A percentile compares a stretch with the other conserved stretches of the same genome.
phyloP scores from a whole-genome alignment of 305 asterid genomes.

The Salvia sclarea region DNA sequence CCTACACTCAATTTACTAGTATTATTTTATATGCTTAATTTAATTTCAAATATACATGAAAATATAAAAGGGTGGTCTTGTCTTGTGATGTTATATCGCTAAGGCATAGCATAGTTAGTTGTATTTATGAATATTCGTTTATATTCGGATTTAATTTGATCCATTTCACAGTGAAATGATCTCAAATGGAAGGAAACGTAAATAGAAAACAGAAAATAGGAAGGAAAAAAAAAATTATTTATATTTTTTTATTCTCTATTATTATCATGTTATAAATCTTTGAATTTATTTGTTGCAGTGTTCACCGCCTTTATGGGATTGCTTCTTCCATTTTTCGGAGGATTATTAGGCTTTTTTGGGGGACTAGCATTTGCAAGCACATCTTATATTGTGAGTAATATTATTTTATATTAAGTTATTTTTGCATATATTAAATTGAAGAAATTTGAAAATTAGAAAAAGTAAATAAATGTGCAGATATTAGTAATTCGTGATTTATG shows the following conservation, averaged over 20 bases:
- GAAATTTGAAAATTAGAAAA: neutral
- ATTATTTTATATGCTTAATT: neutral
- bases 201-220: too few species aligned
- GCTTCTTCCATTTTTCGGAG: slow-evolving; percentile 48
- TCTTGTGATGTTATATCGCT: too few species aligned
- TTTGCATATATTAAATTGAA: neutral
- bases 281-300: slow-evolving; percentile 27
- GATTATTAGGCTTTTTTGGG: slow-evolving; percentile 48
- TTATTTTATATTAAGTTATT: neutral
- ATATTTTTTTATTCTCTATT: too few species aligned
- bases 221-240: too few species aligned
- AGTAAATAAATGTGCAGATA: neutral
- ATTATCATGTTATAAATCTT: neutral
- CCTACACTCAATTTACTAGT: neutral
- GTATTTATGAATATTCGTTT: neutral
- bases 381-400: slow-evolving; percentile 42
- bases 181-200: too few species aligned
- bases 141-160: neutral
- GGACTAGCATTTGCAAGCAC: slow-evolving; percentile 45
- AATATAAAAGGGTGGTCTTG: neutral
- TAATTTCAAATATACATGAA: neutral
- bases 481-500: neutral
- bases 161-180: too few species aligned
- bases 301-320: slow-evolving; percentile 35
- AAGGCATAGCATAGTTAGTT: too few species aligned